These are phyloP conservation scores for Elsinoe perseae DNA, from an alignment of 2,329 filamentous ascomycete species.

Conservation along the genomic window DNA sequence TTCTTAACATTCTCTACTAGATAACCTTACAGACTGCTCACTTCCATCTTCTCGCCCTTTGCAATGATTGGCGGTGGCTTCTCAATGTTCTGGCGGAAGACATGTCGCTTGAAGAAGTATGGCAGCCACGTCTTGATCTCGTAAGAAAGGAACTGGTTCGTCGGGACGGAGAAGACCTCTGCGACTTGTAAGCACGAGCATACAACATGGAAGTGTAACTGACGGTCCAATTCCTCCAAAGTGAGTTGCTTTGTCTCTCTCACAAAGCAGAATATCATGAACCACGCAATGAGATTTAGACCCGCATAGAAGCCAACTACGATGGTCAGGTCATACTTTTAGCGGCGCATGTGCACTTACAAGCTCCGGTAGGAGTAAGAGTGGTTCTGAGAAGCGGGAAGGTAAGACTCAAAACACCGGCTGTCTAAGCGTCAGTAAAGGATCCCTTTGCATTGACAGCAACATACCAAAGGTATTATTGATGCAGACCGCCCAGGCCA, in stretches of 20 bases:
- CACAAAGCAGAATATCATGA: slow-evolving; percentile 41
- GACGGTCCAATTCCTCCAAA: slow-evolving; percentile 39
- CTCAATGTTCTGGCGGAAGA: slow-evolving; percentile 32
- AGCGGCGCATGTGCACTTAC: not conserved
- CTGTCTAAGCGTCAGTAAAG: not conserved
- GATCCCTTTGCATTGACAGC: not conserved
- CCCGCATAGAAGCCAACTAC: slow-evolving; percentile 25
- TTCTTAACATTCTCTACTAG: no score
- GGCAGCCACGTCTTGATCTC: slow-evolving; percentile 35
- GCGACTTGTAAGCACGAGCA: not conserved
- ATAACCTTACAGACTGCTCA: not conserved
- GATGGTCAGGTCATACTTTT: not conserved
- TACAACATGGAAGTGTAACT: not conserved
- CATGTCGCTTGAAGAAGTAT: slow-evolving; percentile 36
- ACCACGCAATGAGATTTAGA: slow-evolving; percentile 34
- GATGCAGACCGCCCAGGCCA: slow-evolving; percentile 55
- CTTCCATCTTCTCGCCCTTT: slow-evolving; percentile 21
- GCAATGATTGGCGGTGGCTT: slow-evolving; percentile 36
- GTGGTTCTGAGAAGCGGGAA: slow-evolving; percentile 14
- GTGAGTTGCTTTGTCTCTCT: slow-evolving; percentile 43
- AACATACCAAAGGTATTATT: slow-evolving; percentile 41
- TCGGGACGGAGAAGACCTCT: slow-evolving; percentile 48
- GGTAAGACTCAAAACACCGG: slow-evolving; percentile 39
- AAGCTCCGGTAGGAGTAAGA: not conserved
- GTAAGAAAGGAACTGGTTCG: slow-evolving; percentile 34